Base-by-base conservation (phyloP, 148 eudicot species). In the Drosera capensis region DNA sequence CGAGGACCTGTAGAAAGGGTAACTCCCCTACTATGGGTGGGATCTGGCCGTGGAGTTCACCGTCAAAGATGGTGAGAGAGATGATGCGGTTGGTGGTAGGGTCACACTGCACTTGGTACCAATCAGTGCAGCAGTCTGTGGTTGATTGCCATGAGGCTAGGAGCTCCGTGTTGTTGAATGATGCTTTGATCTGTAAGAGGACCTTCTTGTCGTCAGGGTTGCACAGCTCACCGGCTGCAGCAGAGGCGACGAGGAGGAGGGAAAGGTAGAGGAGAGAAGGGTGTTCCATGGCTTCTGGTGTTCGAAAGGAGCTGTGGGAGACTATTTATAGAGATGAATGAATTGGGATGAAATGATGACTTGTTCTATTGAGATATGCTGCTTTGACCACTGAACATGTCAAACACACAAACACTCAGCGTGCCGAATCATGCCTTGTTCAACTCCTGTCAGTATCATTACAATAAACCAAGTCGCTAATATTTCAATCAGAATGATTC, bases 121-220 rank as follows among this genome's bases (percentile, higher is more conserved):
- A 74, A 1, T 37, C 23, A 4, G 6, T 7, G 28, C 70, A 63
- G 45, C 80, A 70, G 44, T 74, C 70, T 0, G 46, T 47, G 24
- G 46, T 31, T 0, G 76, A 61, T 20, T 54, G 13, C 81, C 81
- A 75, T 2, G 68, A 64, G 23, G 52, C 30, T 3, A 75, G 52
- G 12, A 53, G 49, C 41, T 48, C 28, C 5, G 73, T 57, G 57
- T 67, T 62, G 45, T 46, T 55, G 3, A 71, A 30, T 11, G 40
- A 35, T 14, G 19, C 8, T 51, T 75, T 75, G 57, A 75, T 64
- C 28, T 48, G 40, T 1, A 75, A 51, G 23, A 74, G 76, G 49
- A 57, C 65, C 14, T 57, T 43, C 38, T 64, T 64, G 70, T 74
- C 80, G 6, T 60, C 2, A 2, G 68, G 54, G 42, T 66, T 39